Evolutionary conservation across 164 flowering plant species (phyloP).

Genomic region (Brasenia schreberi): DNA sequence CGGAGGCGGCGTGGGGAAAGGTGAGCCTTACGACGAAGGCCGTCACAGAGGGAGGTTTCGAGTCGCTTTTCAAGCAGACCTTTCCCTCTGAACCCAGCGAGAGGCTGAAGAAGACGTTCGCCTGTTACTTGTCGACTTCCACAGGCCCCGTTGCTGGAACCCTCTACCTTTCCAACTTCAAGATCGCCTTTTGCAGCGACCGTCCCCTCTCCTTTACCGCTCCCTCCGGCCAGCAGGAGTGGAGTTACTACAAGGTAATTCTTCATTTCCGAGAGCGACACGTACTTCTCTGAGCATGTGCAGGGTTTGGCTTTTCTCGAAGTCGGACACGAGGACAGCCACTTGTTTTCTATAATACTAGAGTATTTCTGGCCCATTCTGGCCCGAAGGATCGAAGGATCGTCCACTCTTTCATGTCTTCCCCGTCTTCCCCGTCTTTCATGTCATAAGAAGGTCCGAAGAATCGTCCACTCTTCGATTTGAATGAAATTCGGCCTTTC

Average conservation of each 20-base stretch:
- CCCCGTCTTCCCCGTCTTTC: no score
- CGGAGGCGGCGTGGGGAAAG: conserved; percentile 52
- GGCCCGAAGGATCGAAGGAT: no score
- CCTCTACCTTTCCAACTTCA: conserved; percentile 36
- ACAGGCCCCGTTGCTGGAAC: conserved; percentile 68
- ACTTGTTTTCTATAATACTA: no score
- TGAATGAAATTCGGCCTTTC: no score
- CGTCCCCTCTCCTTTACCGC: conserved; percentile 44
- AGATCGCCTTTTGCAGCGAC: conserved; percentile 53
- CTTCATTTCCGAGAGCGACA: no score
- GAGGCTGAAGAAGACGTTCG: conserved; percentile 47
- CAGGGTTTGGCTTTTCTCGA: no score
- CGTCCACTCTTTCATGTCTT: no score
- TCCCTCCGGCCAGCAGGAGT: conserved; percentile 57
- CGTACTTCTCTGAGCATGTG: no score
- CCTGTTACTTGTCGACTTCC: conserved; percentile 54
- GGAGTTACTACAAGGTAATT: conserved; percentile 67
- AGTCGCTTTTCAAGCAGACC: conserved; percentile 37
- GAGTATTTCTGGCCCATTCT: no score
- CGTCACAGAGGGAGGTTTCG: conserved; percentile 46
- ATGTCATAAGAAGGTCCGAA: no score
- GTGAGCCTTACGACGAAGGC: conserved; percentile 44
- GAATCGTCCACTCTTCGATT: no score
- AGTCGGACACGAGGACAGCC: no score
- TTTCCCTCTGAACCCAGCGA: conserved; percentile 30